A percentile compares a stretch with the other conserved stretches of the same genome.
Conservation (phyloP, 441 rosid species). For the Arabidopsis hybrid region DNA sequence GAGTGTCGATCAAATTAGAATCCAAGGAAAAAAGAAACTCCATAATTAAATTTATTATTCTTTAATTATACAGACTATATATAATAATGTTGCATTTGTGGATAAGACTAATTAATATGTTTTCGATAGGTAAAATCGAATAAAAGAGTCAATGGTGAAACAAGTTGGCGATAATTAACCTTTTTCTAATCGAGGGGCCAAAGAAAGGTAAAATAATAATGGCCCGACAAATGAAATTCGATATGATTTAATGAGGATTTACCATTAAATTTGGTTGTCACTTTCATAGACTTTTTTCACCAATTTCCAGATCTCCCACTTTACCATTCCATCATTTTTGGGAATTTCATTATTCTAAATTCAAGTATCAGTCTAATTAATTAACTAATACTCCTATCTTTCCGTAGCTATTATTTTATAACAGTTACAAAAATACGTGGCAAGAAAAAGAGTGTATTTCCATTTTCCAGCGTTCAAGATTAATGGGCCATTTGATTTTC, state of each 20-base stretch:
- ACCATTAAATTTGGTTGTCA: constrained; percentile 47
- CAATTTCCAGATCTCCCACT: constrained; percentile 26
- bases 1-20: constrained; percentile 28
- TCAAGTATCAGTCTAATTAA: not conserved
- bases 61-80: not conserved
- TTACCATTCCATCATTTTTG: constrained; percentile 13
- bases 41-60: not conserved
- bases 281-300: constrained; percentile 39
- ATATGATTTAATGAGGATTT: constrained; percentile 38
- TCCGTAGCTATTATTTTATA: not conserved
- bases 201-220: constrained; percentile 40
- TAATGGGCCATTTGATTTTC: too few relatives aligned
- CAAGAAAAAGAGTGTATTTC: not conserved
- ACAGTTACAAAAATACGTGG: not conserved
- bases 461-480: not conserved
- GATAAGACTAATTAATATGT: not conserved
- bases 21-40: constrained; percentile 8
- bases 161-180: constrained; percentile 20
- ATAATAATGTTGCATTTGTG: not conserved
- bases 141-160: constrained; percentile 32
- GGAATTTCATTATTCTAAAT: not conserved
- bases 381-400: too few relatives aligned
- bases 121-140: constrained; percentile 1
- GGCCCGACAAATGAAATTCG: constrained; percentile 42
- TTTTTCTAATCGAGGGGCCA: constrained; percentile 31